phyloP scores from a whole-genome alignment of 371 early-diverging fungal genomes.

The Globomyces sp. region DNA sequence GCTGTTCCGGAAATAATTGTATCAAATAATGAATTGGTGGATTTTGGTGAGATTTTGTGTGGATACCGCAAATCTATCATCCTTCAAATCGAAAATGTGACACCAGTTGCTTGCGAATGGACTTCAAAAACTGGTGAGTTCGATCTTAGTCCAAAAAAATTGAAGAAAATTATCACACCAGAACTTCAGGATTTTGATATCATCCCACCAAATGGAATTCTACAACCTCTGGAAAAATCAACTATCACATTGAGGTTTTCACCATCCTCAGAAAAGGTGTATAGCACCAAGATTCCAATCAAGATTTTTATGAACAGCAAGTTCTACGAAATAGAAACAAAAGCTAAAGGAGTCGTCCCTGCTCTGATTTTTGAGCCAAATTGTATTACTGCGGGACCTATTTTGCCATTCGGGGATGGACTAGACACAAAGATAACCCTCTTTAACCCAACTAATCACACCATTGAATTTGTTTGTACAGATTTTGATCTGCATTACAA shows the following conservation, averaged over 20 bases:
- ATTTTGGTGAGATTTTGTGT: conserved; percentile 53
- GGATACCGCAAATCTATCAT: conserved; percentile 44
- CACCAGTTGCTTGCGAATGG: conserved; percentile 51
- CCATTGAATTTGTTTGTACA: conserved; percentile 48
- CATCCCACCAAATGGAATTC: conserved; percentile 36
- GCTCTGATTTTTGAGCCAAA: conserved; percentile 48
- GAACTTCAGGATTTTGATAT: conserved; percentile 42
- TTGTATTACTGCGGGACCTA: conserved; percentile 37
- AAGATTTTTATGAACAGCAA: conserved; percentile 45
- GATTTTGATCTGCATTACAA: conserved; percentile 54
- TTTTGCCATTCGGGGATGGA: conserved; percentile 53
- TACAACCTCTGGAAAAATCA: conserved; percentile 45
- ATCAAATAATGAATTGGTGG: conserved; percentile 32
- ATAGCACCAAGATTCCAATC: conserved; percentile 37
- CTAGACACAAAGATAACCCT: conserved; percentile 40
- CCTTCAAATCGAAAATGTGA: conserved; percentile 43
- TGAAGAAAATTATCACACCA: conserved; percentile 23
- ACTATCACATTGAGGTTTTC: conserved; percentile 38
- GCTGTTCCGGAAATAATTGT: conserved; percentile 48
- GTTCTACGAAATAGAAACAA: conserved; percentile 32
- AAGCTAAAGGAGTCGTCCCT: conserved; percentile 40
- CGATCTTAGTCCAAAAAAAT: conserved; percentile 7
- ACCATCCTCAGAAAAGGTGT: conserved; percentile 43
- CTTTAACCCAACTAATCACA: conserved; percentile 45
- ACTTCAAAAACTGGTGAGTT: conserved; percentile 8